Evolutionary conservation across 192 early-diverging fungal species (phyloP), one percentile per base, ranked within the genome.

Genomic region (Chytriomyces sp.): DNA sequence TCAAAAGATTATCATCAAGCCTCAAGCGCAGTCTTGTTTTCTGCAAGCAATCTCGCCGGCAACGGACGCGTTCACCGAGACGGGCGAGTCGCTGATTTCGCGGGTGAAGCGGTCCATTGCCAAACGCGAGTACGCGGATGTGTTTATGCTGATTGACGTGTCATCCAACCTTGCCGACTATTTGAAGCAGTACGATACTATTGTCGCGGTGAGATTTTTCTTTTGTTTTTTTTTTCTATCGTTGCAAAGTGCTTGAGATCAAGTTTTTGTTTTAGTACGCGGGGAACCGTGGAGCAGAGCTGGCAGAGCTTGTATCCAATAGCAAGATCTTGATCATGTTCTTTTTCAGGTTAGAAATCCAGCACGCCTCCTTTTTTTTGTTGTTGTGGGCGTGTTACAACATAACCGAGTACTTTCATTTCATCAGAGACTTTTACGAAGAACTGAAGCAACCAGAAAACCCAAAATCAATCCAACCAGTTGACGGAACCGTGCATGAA

Each of bases 401-500:
- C 3, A 28, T 46, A 47, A 43, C 24, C 45, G 7, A 24, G 46
- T 67, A 35, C 35, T 35, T 35, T 4, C 45, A 81, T 48, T 89
- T 81, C 16, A 88, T 94, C 72, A 86, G 85, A 44, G 90, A 93
- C 13, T 91, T 93, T 77, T 82, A 89, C 61, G 90, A 91, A 16
- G 91, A 93, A 47, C 82, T 92, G 48, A 90, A 91, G 78, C 92
- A 90, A 78, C 53, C 64, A 67, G 59, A 63, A 50, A 23, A 13
- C 26, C 67, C 16, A 35, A 69, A 61, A 20, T 62, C 23, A 13
- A 23, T 82, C 7, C 79, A 95, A 62, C 89, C 92, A 28, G 80
- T 79, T 35, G 94, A 96, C 79, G 94, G 93, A 69, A 94, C 93
- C 47, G 92, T 96, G 3, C 90, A 93, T 74, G 94, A 96, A 82